Conservation (phyloP, 768 basidiomycete species). For the Mycena leptocephala region DNA sequence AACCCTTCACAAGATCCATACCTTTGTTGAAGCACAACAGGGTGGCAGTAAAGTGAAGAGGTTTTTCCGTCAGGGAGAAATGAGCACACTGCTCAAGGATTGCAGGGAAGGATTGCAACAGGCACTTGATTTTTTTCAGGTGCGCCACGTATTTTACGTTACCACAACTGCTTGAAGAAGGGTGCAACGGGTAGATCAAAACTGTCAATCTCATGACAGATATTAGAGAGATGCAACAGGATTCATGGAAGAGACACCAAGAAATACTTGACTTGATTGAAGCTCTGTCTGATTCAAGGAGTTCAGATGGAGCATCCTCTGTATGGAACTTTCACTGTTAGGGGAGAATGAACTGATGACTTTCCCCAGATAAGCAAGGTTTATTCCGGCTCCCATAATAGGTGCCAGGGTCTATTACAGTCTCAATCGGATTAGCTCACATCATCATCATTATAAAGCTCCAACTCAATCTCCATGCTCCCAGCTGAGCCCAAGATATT, state of each 20-base stretch:
- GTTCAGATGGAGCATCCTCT: background rate
- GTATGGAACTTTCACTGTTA: background rate
- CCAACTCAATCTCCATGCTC: background rate
- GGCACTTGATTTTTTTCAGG: background rate
- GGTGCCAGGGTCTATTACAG: background rate
- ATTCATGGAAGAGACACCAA: background rate
- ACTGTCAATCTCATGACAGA: background rate
- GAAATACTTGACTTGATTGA: background rate
- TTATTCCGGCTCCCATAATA: background rate
- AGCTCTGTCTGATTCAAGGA: background rate
- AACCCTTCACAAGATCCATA: slow-evolving; percentile 9
- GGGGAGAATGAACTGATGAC: background rate
- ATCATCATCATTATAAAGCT: background rate
- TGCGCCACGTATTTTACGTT: background rate
- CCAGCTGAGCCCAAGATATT: no score
- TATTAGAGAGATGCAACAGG: background rate
- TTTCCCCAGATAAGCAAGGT: background rate
- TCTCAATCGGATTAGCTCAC: background rate
- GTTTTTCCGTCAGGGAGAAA: background rate
- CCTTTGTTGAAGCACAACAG: background rate
- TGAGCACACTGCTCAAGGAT: background rate
- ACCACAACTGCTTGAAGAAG: background rate
- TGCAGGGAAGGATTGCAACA: background rate
- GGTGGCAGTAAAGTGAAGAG: background rate
- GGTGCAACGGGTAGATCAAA: no score